Conservation (phyloP, 441 rosid species). For the Croton laevigatus region DNA sequence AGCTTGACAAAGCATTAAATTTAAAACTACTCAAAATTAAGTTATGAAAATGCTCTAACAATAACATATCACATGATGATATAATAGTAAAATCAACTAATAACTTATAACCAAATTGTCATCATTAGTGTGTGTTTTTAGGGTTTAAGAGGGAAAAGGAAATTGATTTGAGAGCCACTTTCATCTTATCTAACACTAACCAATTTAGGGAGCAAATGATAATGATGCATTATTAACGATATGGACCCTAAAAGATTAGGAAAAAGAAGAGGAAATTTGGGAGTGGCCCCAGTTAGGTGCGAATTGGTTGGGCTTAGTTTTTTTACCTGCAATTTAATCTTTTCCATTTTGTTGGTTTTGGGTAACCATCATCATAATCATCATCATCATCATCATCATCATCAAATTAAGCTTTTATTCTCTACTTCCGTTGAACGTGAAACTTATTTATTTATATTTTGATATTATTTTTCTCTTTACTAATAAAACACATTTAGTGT, state of each 20-base stretch:
- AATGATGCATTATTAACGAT: neutral
- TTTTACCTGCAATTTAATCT: constrained; percentile 16
- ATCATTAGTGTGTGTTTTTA: neutral
- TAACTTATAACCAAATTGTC: neutral
- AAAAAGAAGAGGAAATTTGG: neutral
- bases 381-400: neutral
- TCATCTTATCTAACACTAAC: constrained; percentile 6
- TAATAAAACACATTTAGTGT: too few relatives aligned
- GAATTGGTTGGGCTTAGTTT: constrained; percentile 26
- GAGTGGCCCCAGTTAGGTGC: constrained; percentile 23
- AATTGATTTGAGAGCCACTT: neutral
- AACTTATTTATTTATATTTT: neutral
- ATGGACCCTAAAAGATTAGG: neutral
- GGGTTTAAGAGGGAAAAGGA: neutral
- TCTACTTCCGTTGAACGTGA: neutral
- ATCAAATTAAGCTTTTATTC: neutral
- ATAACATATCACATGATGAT: neutral
- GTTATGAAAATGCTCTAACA: constrained; percentile 3
- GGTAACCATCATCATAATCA: constrained; percentile 19
- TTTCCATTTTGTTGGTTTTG: constrained; percentile 17
- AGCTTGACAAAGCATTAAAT: neutral
- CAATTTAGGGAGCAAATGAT: constrained; percentile 3
- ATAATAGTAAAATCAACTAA: constrained; percentile 10
- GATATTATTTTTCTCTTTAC: too few relatives aligned
- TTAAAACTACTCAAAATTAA: neutral